These are phyloP conservation scores for Coprinopsis sp. DNA, from an alignment of 768 basidiomycete species.

Conservation along the genomic window DNA sequence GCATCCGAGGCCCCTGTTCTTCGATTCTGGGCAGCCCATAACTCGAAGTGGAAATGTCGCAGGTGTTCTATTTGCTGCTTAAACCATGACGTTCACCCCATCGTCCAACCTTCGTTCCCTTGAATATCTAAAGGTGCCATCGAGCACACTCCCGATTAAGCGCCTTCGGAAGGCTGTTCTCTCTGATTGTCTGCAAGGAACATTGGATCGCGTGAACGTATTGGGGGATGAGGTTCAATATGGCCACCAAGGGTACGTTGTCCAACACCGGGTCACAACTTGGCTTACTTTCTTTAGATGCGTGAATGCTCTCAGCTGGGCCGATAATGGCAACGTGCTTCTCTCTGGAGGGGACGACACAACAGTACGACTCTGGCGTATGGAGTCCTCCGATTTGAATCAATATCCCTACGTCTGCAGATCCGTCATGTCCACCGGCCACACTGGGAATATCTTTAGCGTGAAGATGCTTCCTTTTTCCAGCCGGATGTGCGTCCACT, in stretches of 20 bases:
- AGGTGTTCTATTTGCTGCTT: no score
- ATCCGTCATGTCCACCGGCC: conserved; percentile 72
- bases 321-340: conserved; percentile 56
- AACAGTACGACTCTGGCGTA: conserved; percentile 76
- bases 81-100: no score
- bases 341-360: conserved; percentile 73
- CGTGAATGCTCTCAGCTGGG: conserved; percentile 77
- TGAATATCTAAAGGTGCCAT: neutral
- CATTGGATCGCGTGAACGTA: conserved; percentile 65
- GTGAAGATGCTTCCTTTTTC: conserved; percentile 75
- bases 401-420: conserved; percentile 62
- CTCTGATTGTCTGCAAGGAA: conserved; percentile 20
- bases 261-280: neutral
- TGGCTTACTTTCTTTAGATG: conserved; percentile 40
- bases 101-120: neutral
- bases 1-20: no score
- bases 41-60: no score
- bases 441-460: conserved; percentile 82
- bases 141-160: conserved; percentile 13
- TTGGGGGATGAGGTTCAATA: conserved; percentile 49
- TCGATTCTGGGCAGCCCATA: no score
- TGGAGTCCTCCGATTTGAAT: conserved; percentile 39
- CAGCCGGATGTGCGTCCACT: conserved; percentile 58
- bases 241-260: conserved; percentile 65
- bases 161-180: conserved; percentile 23